Base-by-base conservation (phyloP, 1,139 yeast species). In the Taphrina populina region DNA sequence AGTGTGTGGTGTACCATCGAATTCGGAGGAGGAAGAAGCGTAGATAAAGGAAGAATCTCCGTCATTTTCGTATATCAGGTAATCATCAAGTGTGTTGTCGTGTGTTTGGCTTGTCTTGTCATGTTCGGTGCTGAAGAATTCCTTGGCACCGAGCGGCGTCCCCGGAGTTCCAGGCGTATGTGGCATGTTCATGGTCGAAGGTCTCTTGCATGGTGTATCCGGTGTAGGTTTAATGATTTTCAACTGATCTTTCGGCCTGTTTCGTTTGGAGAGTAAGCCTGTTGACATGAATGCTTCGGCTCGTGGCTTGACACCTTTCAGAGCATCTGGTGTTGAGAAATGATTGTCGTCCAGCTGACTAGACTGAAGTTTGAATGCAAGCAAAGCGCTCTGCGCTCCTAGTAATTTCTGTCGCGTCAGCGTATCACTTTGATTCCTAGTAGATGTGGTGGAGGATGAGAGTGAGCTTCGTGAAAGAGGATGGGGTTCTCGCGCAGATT, bases 231-330 rank as follows among this genome's bases (percentile, higher is more conserved):
- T 34, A 21, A 36, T 34, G 26, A 27, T 23, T 29, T 51, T 45
- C 32, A 34, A 36, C 17, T 36, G 29, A 10, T 32, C 52, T 15
- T 41, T 27, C 15, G 59, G 63, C 21, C 81, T 69, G 56, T 81
- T 78, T 61, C 79, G 81, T 70, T 87, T 87, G 60, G 90, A 84
- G 59, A 83, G 69, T 41, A 87, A 72, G 0, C 95, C 95, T 0
- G 85, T 73, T 3, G 92, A 80, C 69, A 80, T 77, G 68, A 88
- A 88, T 11, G 94, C 95, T 0, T 92, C 83, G 67, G 86, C 95
- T 45, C 86, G 74, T 3, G 96, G 95, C 66, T 84, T 84, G 29
- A 84, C 95, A 57, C 81, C 79, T 61, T 81, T 79, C 69, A 82
- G 87, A 1, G 83, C 69, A 75, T n/a, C 81, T 77, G 15, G 80